These are phyloP conservation scores for Cladosporium colombiae DNA, from an alignment of 2,329 filamentous ascomycete species.

Conservation along the genomic window DNA sequence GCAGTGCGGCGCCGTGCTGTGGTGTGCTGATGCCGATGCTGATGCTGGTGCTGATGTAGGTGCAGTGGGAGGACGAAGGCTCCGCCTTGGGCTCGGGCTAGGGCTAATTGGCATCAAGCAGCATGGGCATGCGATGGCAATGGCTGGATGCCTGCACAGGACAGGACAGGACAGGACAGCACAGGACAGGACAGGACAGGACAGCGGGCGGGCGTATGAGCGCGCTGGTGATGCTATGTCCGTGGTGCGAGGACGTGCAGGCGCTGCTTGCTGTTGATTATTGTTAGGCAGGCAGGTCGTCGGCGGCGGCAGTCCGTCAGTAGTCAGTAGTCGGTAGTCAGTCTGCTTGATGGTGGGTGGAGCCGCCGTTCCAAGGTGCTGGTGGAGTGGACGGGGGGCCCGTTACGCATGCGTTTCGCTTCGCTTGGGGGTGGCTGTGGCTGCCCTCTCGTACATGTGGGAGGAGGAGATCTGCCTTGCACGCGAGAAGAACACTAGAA, in stretches of 20 bases:
- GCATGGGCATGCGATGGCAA: conserved; percentile 5
- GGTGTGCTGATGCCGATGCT: not conserved
- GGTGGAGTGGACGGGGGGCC: too few species aligned
- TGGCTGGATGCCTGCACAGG: not conserved
- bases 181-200: too few species aligned
- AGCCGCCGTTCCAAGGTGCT: too few species aligned
- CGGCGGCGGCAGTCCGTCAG: not conserved
- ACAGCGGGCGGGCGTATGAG: too few species aligned
- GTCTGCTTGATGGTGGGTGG: not conserved
- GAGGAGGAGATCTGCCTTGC: not conserved
- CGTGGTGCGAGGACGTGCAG: not conserved
- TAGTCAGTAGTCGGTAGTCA: not conserved
- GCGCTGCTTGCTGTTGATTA: not conserved
- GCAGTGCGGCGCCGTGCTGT: not conserved
- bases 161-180: too few species aligned
- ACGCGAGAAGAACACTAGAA: not conserved
- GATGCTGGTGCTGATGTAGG: too few species aligned
- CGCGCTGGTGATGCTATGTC: not conserved
- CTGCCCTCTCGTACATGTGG: too few species aligned
- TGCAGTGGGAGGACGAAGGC: not conserved
- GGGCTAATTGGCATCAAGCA: not conserved
- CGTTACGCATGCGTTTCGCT: not conserved
- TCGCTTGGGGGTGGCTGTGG: not conserved
- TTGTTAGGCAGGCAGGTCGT: not conserved
- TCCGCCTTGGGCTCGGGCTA: not conserved